phyloP scores from a whole-genome alignment of 331 rosid genomes.

The Quercus lobata region DNA sequence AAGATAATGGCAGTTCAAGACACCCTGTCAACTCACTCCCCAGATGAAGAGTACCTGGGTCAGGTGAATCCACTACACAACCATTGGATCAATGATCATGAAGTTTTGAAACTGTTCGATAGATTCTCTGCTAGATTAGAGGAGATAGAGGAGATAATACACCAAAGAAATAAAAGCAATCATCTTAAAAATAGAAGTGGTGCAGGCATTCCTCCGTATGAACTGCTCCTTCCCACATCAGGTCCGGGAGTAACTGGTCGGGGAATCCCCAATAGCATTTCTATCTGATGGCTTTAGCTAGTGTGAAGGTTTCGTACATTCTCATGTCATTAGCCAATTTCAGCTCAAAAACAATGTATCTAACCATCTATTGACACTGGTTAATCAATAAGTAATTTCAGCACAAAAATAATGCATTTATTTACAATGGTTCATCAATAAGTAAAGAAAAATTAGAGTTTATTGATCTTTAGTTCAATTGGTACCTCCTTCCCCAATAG shows the following conservation, averaged over 20 bases:
- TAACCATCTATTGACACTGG: too few species aligned
- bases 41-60: slow-evolving; percentile 98
- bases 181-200: slow-evolving; percentile 56
- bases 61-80: slow-evolving; percentile 47
- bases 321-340: not conserved
- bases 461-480: too few species aligned
- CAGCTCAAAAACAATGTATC: too few species aligned
- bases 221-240: slow-evolving; percentile 46
- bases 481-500: too few species aligned
- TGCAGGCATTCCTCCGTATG: slow-evolving; percentile 60
- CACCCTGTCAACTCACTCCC: slow-evolving; percentile 87
- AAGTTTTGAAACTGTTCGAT: slow-evolving; percentile 37
- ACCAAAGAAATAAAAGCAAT: slow-evolving; percentile 55
- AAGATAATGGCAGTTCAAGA: slow-evolving; percentile 99
- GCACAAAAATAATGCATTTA: too few species aligned
- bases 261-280: slow-evolving; percentile 78
- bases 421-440: too few species aligned
- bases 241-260: slow-evolving; percentile 84
- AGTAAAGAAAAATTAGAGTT: too few species aligned
- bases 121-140: slow-evolving; percentile 59
- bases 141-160: slow-evolving; percentile 78
- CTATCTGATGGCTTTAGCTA: slow-evolving; percentile 26
- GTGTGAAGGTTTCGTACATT: not conserved
- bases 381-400: too few species aligned
- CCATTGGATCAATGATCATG: slow-evolving; percentile 67